Conservation (phyloP, 192 early-diverging fungal species). For the Allomyces arbusculus region DNA sequence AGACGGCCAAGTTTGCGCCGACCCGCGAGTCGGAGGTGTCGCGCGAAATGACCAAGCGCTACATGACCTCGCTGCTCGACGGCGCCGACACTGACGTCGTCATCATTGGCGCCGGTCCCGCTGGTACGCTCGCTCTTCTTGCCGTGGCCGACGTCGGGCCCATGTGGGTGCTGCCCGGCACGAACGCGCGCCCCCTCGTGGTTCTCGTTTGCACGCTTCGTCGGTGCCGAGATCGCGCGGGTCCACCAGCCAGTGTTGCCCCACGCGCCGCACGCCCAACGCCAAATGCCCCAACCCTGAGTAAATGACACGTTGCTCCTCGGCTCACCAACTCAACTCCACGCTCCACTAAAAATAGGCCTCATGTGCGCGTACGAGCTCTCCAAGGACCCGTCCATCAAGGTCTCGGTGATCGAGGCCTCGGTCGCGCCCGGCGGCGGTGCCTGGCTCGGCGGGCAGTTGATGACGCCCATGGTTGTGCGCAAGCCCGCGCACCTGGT, state of each 20-base stretch:
- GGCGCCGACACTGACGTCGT: constrained; percentile 46
- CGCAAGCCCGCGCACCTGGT: constrained; percentile 46
- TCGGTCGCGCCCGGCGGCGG: constrained; percentile 51
- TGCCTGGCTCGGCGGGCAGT: constrained; percentile 52
- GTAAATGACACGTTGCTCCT: no score
- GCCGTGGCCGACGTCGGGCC: no score
- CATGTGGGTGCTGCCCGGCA: no score
- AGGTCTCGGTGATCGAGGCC: constrained; percentile 49
- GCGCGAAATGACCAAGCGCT: constrained; percentile 40
- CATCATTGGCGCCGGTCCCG: constrained; percentile 49
- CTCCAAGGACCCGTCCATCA: constrained; percentile 37
- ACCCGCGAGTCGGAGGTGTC: constrained; percentile 40
- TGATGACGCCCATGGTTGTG: constrained; percentile 49
- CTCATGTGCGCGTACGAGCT: constrained; percentile 45
- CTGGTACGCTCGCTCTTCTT: constrained; percentile 8
- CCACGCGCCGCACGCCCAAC: no score
- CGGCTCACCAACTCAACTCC: no score
- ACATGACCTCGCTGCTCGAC: constrained; percentile 44
- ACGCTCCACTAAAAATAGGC: constrained; percentile 9
- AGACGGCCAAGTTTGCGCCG: constrained; percentile 20
- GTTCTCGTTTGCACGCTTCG: no score
- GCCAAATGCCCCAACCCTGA: no score
- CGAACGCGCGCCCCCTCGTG: no score
- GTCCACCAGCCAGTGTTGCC: no score
- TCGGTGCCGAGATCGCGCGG: no score